Conservation (phyloP, 2,329 filamentous ascomycete genomes). For the Exophiala alcalophila region DNA sequence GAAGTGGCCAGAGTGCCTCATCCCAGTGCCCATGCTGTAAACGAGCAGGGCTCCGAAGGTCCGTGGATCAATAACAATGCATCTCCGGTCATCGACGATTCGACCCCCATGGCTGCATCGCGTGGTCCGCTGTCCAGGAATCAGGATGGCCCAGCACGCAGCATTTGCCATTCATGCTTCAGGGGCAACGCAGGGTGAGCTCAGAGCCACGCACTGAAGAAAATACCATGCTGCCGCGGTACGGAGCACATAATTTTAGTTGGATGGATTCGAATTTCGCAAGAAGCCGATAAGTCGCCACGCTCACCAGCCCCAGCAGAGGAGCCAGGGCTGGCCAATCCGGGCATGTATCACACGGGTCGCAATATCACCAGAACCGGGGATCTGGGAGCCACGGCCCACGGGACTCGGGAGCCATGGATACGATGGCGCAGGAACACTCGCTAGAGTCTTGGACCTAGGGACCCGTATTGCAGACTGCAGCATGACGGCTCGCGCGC, state of each 20-base stretch:
- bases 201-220: constrained; percentile 23
- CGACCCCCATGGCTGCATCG: too few relatives aligned
- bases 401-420: constrained; percentile 7
- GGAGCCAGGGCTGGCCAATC: constrained; percentile 16
- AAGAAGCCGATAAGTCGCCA: constrained; percentile 18
- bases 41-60: constrained; percentile 1
- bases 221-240: constrained; percentile 17
- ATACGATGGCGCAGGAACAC: too few relatives aligned
- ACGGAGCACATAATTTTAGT: too few relatives aligned
- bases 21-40: constrained; percentile 12
- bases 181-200: constrained; percentile 6
- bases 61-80: too few relatives aligned
- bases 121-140: too few relatives aligned
- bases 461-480: too few relatives aligned
- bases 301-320: constrained; percentile 13
- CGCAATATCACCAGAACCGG: constrained; percentile 21
- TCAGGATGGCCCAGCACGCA: too few relatives aligned
- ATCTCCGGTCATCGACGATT: too few relatives aligned
- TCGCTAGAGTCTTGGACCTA: too few relatives aligned
- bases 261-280: constrained; percentile 15
- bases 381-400: constrained; percentile 15
- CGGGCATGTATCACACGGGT: constrained; percentile 14
- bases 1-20: constrained; percentile 25
- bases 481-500: too few relatives aligned
- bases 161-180: too few relatives aligned